Base-by-base conservation (phyloP, 768 basidiomycete species). In the Kwoniella europaea region DNA sequence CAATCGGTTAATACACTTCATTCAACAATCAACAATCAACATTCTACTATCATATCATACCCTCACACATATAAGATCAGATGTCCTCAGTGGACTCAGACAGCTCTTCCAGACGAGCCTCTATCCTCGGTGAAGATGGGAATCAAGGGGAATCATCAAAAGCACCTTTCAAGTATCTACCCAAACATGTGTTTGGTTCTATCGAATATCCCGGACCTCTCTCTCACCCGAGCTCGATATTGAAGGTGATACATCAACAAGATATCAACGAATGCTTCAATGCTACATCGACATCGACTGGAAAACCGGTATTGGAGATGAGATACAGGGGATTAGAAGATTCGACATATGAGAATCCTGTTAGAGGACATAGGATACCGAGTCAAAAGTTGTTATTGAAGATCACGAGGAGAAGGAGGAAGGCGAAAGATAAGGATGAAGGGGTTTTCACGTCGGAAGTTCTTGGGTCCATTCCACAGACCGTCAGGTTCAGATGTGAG, bases 131-230 rank as follows among this genome's bases (percentile, higher is more conserved):
- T n/a, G 42, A 44, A 3, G 50, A 63, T 20, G 46, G 2, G 44
- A 54, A 54, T 53, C 63, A 52, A 50, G 52, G 63, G 44, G 44
- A 50, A 53, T 58, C 68, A 10, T 58, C 68, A 24, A 68, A 54
- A 6, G 76, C 78, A 12, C 76, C 67, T 7, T 67, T 67, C 54
- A 72, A 71, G 15, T 69, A 75, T 62, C 75, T 83, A 59, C 80
- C 83, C 16, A 71, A 72, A 59, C 85, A 86, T 5, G 86, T 88
- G 41, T 91, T 90, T 80, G 91, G 91, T 79, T 91, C 92, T 4
- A 86, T 96, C 71, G 94, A 97, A 82, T 96, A 94, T 84, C 94
- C 94, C 7, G 94, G 94, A 71, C 92, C 93, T 74, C 90, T 97
- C 65, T 84, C 86, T 15, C 83, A 86, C 3, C 80, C 86, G 1